phyloP scores from a whole-genome alignment of 768 basidiomycete species.

The Boletus pseudo-olivaceus region DNA sequence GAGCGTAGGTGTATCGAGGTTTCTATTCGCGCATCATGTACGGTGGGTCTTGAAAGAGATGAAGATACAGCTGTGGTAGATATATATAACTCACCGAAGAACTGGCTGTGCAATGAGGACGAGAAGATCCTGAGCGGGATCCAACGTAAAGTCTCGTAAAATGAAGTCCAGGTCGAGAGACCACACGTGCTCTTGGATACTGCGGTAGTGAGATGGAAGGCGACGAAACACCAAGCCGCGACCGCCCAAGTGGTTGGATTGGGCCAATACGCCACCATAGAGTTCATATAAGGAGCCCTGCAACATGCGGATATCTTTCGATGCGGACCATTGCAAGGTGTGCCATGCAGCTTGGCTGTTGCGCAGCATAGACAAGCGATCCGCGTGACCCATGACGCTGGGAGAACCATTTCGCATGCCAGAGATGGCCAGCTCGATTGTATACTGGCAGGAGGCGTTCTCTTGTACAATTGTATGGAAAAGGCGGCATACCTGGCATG shows the following conservation, averaged over 20 bases:
- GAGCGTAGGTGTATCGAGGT: constrained; percentile 42
- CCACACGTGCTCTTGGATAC: constrained; percentile 48
- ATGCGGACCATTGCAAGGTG: constrained; percentile 34
- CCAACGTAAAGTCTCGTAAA: constrained; percentile 60
- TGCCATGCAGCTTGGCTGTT: constrained; percentile 40
- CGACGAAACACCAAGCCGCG: constrained; percentile 40
- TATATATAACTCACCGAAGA: constrained; percentile 29
- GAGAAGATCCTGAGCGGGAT: constrained; percentile 64
- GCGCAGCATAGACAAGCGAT: constrained; percentile 39
- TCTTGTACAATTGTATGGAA: constrained; percentile 27
- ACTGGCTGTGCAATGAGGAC: constrained; percentile 43
- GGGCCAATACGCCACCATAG: constrained; percentile 54
- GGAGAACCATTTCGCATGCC: constrained; percentile 41
- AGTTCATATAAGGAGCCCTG: constrained; percentile 53
- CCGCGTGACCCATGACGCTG: constrained; percentile 24
- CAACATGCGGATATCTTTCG: constrained; percentile 37
- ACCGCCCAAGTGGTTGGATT: constrained; percentile 26
- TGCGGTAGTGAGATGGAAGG: constrained; percentile 47
- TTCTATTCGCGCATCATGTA: constrained; percentile 15
- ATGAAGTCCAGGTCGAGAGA: constrained; percentile 33
- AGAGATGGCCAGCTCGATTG: constrained; percentile 43
- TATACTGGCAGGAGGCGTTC: constrained; percentile 37
- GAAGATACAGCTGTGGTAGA: background rate
- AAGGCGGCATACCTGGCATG: constrained; percentile 33
- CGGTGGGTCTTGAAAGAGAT: constrained; percentile 10